phyloP scores from a whole-genome alignment of 805 yeast genomes.

The Candida parachauliodes region DNA sequence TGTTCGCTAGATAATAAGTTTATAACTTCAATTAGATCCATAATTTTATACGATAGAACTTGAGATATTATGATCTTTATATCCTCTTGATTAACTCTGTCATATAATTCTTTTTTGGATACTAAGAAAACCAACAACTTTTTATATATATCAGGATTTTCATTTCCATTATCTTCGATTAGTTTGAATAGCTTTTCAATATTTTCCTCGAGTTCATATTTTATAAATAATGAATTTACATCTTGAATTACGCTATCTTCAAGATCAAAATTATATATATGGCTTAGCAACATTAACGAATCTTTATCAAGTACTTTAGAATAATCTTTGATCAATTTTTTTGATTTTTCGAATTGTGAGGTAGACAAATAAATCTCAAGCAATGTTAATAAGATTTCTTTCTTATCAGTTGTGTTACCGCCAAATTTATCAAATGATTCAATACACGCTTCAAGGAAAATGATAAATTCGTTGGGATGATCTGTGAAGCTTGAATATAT shows the following conservation, averaged over 20 bases:
- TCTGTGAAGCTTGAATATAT: constrained; percentile 85
- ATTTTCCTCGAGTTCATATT: constrained; percentile 57
- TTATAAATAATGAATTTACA: constrained; percentile 64
- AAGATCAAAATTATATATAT: constrained; percentile 50
- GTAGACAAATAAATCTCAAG: constrained; percentile 76
- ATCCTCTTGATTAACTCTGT: constrained; percentile 42
- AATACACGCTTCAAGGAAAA: constrained; percentile 87
- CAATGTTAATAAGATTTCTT: constrained; percentile 71
- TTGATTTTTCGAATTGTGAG: constrained; percentile 56
- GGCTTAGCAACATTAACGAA: constrained; percentile 53
- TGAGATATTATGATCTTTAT: constrained; percentile 48
- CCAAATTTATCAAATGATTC: constrained; percentile 74
- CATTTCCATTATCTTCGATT: constrained; percentile 55
- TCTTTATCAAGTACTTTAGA: constrained; percentile 52
- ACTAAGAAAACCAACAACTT: constrained; percentile 62
- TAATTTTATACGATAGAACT: constrained; percentile 48
- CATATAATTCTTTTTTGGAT: constrained; percentile 49
- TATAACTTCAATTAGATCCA: constrained; percentile 77
- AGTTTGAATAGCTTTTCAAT: constrained; percentile 54
- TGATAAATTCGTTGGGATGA: constrained; percentile 84
- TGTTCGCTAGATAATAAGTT: constrained; percentile 49
- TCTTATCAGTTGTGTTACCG: constrained; percentile 64
- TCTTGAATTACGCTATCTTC: constrained; percentile 34
- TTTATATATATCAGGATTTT: constrained; percentile 62
- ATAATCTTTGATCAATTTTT: constrained; percentile 43